phyloP scores from a whole-genome alignment of 148 eudicot species.

The Hydrangea macrophylla region DNA sequence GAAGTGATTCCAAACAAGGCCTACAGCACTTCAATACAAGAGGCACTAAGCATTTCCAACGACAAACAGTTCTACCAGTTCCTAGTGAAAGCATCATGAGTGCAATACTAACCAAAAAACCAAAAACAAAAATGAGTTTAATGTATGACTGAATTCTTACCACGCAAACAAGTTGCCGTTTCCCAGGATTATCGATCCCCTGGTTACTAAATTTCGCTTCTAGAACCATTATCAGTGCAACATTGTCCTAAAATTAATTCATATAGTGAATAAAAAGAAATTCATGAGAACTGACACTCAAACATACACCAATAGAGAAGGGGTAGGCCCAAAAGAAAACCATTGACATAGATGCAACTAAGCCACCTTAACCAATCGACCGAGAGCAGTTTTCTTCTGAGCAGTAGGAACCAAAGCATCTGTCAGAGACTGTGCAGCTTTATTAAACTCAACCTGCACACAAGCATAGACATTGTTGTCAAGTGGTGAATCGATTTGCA shows the following conservation, averaged over 20 bases:
- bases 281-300: background rate
- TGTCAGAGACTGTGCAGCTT: slow-evolving; percentile 98
- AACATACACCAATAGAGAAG: background rate
- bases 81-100: background rate
- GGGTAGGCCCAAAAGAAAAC: background rate
- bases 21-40: background rate
- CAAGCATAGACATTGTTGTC: slow-evolving; percentile 6
- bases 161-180: slow-evolving; percentile 98
- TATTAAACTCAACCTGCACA: slow-evolving; percentile 92
- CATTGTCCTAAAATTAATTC: slow-evolving; percentile 85
- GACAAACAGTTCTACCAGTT: background rate
- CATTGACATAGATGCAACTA: background rate
- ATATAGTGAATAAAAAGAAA: slow-evolving; percentile 1
- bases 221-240: slow-evolving; percentile 85
- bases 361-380: slow-evolving; percentile 79
- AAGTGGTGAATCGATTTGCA: no score
- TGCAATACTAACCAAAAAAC: background rate
- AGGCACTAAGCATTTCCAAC: background rate
- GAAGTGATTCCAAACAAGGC: background rate
- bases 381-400: slow-evolving; percentile 85
- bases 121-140: no score
- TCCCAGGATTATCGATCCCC: slow-evolving; percentile 81
- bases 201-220: slow-evolving; percentile 92
- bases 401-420: slow-evolving; percentile 81
- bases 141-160: slow-evolving; percentile 44